These are phyloP conservation scores for Fraxinus sp. DNA, from an alignment of 305 asterid species.

Conservation along the genomic window DNA sequence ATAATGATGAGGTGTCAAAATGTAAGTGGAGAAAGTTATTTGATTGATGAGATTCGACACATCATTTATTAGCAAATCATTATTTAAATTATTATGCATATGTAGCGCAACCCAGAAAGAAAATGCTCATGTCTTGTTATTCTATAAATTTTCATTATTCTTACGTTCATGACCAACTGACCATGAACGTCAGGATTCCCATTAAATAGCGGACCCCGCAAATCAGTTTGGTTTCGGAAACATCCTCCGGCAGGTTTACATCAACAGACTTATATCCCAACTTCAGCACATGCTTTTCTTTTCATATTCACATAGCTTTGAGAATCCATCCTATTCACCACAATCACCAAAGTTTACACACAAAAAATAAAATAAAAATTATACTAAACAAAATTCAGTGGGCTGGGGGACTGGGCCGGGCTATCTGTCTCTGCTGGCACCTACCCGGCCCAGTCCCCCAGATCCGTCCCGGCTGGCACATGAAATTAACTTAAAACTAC, in stretches of 20 bases:
- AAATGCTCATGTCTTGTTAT: neutral
- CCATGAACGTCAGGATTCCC: conserved; percentile 85
- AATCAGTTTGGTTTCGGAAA: conserved; percentile 48
- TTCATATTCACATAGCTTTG: conserved; percentile 90
- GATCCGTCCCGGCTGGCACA: too few species aligned
- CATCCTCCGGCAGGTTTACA: conserved; percentile 70
- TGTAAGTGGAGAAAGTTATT: too few species aligned
- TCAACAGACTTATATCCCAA: conserved; percentile 28
- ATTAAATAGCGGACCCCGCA: conserved; percentile 44
- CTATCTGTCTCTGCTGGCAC: conserved; percentile 29
- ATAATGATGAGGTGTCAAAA: too few species aligned
- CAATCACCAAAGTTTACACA: conserved; percentile 42
- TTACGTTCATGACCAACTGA: conserved; percentile 34
- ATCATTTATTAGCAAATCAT: too few species aligned
- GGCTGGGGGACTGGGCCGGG: too few species aligned
- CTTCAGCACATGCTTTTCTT: conserved; percentile 56
- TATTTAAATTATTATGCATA: too few species aligned
- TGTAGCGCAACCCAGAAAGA: too few species aligned
- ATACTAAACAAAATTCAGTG: too few species aligned
- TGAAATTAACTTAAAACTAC: conserved; percentile 25
- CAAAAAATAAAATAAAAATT: too few species aligned
- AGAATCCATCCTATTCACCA: conserved; percentile 82
- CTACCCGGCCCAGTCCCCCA: conserved; percentile 22
- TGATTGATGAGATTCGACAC: too few species aligned
- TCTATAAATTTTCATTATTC: neutral